These are phyloP conservation scores for Rhytidiadelphus loreus DNA, from an alignment of 225 moss, liverwort and hornwort genomes.

Conservation along the genomic window DNA sequence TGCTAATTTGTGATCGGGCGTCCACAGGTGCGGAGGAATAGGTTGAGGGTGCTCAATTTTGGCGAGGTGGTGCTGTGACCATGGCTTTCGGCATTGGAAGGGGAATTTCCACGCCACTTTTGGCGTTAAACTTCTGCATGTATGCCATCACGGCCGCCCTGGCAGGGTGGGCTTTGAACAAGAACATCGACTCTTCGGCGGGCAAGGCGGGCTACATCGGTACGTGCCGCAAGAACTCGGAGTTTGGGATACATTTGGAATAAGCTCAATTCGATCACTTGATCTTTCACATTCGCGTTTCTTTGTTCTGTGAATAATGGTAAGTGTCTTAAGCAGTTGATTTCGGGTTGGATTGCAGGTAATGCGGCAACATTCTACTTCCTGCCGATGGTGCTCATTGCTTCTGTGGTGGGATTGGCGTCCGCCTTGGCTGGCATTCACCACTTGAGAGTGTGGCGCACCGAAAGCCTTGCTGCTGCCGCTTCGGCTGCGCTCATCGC, in stretches of 20 bases:
- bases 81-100: slow-evolving; percentile 47
- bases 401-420: slow-evolving; percentile 42
- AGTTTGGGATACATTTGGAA: background rate
- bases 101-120: slow-evolving; percentile 28
- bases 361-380: slow-evolving; percentile 49
- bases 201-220: slow-evolving; percentile 30
- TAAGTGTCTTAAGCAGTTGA: background rate
- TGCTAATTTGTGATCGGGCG: background rate
- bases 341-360: background rate
- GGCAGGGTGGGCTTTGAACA: slow-evolving; percentile 41
- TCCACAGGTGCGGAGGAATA: background rate
- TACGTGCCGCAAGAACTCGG: background rate
- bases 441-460: slow-evolving; percentile 40
- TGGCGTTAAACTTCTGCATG: slow-evolving; percentile 39
- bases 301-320: background rate
- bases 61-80: background rate
- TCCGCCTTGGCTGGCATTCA: slow-evolving; percentile 42
- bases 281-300: background rate
- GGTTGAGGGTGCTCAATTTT: background rate
- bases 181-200: slow-evolving; percentile 32
- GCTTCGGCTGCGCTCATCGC: slow-evolving; percentile 30
- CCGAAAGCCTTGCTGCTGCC: slow-evolving; percentile 38
- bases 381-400: slow-evolving; percentile 41
- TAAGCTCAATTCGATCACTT: background rate
- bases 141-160: slow-evolving; percentile 32